phyloP scores from a whole-genome alignment of 1,139 yeast species.

The Debaryomyces singareniensis region DNA sequence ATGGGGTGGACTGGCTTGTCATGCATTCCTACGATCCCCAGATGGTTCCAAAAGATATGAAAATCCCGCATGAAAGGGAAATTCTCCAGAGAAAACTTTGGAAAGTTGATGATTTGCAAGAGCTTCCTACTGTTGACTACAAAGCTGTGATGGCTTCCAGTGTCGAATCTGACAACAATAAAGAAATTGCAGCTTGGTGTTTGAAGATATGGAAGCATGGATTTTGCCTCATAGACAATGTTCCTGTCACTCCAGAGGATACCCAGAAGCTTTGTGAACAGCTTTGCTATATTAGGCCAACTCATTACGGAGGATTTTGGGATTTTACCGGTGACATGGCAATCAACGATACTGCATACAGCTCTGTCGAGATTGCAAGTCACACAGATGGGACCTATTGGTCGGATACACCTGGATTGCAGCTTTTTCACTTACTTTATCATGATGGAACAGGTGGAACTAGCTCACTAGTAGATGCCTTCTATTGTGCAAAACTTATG shows the following conservation, averaged over 20 bases:
- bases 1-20: constrained; percentile 46
- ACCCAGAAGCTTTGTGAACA: constrained; percentile 57
- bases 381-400: constrained; percentile 81
- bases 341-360: constrained; percentile 71
- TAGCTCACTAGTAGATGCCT: constrained; percentile 66
- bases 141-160: constrained; percentile 35
- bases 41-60: constrained; percentile 22
- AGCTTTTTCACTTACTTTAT: constrained; percentile 59
- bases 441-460: constrained; percentile 73
- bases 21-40: constrained; percentile 57
- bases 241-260: constrained; percentile 57
- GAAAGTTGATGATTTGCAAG: constrained; percentile 41
- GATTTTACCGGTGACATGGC: constrained; percentile 71
- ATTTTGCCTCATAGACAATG: constrained; percentile 57
- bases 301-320: constrained; percentile 82
- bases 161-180: constrained; percentile 26
- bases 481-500: constrained; percentile 52
- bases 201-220: constrained; percentile 56
- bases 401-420: constrained; percentile 73
- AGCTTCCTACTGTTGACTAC: constrained; percentile 51
- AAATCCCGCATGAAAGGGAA: constrained; percentile 23
- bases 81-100: constrained; percentile 33
- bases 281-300: constrained; percentile 59
- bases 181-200: constrained; percentile 54
- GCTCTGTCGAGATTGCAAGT: constrained; percentile 58